Base-by-base conservation (phyloP, 352 stramenopile species). In the Hyaloperonospora arabidopsidis region DNA sequence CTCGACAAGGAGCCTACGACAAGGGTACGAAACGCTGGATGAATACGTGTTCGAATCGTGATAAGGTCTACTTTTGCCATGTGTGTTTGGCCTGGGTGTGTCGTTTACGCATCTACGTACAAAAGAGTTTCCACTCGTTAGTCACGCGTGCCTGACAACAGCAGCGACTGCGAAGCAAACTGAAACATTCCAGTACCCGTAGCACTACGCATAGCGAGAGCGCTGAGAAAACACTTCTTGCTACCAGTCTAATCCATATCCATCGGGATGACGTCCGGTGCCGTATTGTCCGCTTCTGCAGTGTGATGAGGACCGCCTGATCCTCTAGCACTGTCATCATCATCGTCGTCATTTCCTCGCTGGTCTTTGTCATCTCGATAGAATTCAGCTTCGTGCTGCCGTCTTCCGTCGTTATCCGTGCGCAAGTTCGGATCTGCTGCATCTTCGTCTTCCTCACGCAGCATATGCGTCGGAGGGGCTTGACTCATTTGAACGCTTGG, bases 401-500 rank as follows among this genome's bases (percentile, higher is more conserved):
- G 73, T 17, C 82, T 85, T 19, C 70, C 72, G 46, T 88, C 79
- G 36, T 84, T 84, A 4, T 93, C 80, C 19, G 68, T 72, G 25
- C 83, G 78, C n/a, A 63, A 64, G 54, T 91, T 79, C 0, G 80
- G 74, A 43, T 91, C 80, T 13, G 57, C 57, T 13, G 73, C 72
- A 43, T 91, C 80, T 71, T 91, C 83, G 46, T 93, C 83, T 54
- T 90, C 76, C 69, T 93, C 83, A 17, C 73, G 74, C 5, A 90
- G 59, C 69, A 88, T 85, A 23, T 70, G 67, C n/a, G 66, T 79
- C 5, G 83, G 79, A 34, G 83, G 83, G 5, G 79, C 79, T 57
- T 84, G 66, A 10, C 57, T 79, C 80, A 93, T 91, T 49, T 93
- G 83, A 34, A 93, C 74, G 28, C 83, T 93, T 4, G 83, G 83